Evolutionary conservation across 352 stramenopile genomes (phyloP).

Genomic region (Phytophthora quininea): DNA sequence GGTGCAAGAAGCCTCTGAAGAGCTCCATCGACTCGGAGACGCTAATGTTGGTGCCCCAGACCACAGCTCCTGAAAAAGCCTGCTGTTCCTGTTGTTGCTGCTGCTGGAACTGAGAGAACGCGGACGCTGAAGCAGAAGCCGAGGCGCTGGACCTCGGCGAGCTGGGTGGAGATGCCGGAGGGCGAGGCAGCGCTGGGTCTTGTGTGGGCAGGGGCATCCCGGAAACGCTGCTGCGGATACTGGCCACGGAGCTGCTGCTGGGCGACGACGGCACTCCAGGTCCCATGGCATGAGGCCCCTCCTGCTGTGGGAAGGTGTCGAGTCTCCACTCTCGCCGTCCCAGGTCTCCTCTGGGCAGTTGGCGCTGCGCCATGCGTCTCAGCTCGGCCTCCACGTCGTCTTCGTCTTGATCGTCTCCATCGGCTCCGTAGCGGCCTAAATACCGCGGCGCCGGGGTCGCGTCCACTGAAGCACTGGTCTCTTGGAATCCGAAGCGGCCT

Average conservation of each 20-base stretch:
- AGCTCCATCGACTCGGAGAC: conserved; percentile 91
- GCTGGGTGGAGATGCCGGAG: conserved; percentile 66
- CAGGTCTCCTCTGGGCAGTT: conserved; percentile 78
- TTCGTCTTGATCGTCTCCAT: conserved; percentile 36
- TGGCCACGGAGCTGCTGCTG: conserved; percentile 46
- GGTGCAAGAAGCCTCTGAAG: conserved; percentile 90
- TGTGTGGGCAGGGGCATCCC: conserved; percentile 9
- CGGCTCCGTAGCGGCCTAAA: conserved; percentile 53
- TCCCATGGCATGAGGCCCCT: conserved; percentile 21
- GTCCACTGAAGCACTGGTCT: conserved; percentile 85
- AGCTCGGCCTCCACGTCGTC: conserved; percentile 83
- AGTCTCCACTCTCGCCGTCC: conserved; percentile 79
- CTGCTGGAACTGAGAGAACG: conserved; percentile 37
- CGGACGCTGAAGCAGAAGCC: conserved; percentile 38
- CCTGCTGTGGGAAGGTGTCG: conserved; percentile 50
- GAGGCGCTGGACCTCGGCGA: conserved; percentile 66
- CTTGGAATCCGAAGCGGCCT: conserved; percentile 63
- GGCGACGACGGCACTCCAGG: conserved; percentile 51
- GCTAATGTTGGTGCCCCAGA: conserved; percentile 95
- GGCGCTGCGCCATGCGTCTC: conserved; percentile 75
- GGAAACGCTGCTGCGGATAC: conserved; percentile 31
- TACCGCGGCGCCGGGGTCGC: conserved; percentile 81
- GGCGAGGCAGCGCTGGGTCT: conserved; percentile 49
- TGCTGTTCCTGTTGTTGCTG: conserved; percentile 55
- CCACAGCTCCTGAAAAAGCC: conserved; percentile 80